Conservation (phyloP, 306 rosid genomes). For the Pueraria montana region DNA sequence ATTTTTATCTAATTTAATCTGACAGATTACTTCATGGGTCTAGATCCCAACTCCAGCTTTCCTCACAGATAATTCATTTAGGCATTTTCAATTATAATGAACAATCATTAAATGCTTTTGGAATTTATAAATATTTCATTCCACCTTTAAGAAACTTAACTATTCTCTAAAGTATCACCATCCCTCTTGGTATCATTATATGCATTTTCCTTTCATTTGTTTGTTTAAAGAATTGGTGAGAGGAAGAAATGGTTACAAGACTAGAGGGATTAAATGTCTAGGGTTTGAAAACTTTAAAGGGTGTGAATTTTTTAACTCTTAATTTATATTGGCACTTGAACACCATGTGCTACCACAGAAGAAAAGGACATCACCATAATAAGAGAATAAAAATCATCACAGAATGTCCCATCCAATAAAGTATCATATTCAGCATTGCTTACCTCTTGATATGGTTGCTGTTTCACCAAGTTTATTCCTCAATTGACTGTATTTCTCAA, state of each 20-base stretch:
- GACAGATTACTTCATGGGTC: background rate
- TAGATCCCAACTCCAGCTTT: background rate
- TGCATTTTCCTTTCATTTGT: background rate
- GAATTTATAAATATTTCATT: background rate
- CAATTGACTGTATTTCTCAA: slow-evolving; percentile 75
- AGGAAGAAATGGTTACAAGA: slow-evolving; percentile 1
- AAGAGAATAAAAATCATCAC: slow-evolving; percentile 24
- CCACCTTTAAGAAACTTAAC: background rate
- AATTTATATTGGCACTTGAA: background rate
- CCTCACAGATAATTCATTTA: background rate
- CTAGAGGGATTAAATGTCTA: background rate
- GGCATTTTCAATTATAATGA: slow-evolving; percentile 16
- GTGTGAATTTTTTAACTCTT: background rate
- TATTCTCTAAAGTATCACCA: background rate
- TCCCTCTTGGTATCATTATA: slow-evolving; percentile 1
- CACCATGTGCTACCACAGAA: slow-evolving; percentile 12
- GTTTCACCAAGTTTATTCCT: slow-evolving; percentile 74
- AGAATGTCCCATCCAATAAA: slow-evolving; percentile 15
- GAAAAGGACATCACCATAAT: slow-evolving; percentile 2
- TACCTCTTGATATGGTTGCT: slow-evolving; percentile 81
- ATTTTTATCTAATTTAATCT: slow-evolving; percentile 6
- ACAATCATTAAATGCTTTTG: background rate
- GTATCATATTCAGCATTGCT: slow-evolving; percentile 31
- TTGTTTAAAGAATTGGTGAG: background rate
- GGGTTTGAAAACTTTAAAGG: background rate